Base-by-base conservation (phyloP, 2,329 filamentous ascomycete species). In the Trichoderma sp. region DNA sequence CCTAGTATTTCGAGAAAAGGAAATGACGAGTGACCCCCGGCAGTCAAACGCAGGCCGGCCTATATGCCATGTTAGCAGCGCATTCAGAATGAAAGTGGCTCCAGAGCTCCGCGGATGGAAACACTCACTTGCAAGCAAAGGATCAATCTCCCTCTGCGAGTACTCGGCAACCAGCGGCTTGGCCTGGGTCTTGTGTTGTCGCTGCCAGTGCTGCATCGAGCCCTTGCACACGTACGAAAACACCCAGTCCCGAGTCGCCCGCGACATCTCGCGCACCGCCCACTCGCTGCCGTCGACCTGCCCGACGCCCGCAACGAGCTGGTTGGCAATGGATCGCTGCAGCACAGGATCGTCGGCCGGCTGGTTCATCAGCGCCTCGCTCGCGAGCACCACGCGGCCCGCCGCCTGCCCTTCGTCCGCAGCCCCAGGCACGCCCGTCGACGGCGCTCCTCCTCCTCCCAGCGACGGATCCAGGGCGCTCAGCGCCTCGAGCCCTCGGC, bases 41-140 rank as follows among this genome's bases (percentile, higher is more conserved):
- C 85, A 88, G 69, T 88, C 84, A 68, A 86, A 88, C 0, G 85
- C 85, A 59, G 85, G 85, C 15, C 85, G 82, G 30, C 75, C 83
- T 85, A 67, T 14, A 14, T 34, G 39, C 28, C 1, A 58, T n/a
- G 56, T 66, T 19, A 67, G 68, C 70, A 43, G 26, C 19, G 7
- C 10, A n/a, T 12, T 7, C 21, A 44, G 1, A 3, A 50, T 34
- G 30, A 26, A 50, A n/a, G 7, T n/a, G 43, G 9, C 39, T 17
- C 7, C 51, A n/a, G 24, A 14, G 3, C 15, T 5, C 21, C 39
- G 14, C 24, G 5, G 21, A 57, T n/a, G 41, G 9, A 39, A 50
- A 21, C 21, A 69, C 79, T 69, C 76, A 83, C 83, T 74, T 44
- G 81, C 69, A 26, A 81, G 77, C 39, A 78, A 66, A 0, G 78